A percentile compares a stretch with the other conserved stretches of the same genome.
Conservation (phyloP, 139 green algal genomes). For the Tetraselmis chui region DNA sequence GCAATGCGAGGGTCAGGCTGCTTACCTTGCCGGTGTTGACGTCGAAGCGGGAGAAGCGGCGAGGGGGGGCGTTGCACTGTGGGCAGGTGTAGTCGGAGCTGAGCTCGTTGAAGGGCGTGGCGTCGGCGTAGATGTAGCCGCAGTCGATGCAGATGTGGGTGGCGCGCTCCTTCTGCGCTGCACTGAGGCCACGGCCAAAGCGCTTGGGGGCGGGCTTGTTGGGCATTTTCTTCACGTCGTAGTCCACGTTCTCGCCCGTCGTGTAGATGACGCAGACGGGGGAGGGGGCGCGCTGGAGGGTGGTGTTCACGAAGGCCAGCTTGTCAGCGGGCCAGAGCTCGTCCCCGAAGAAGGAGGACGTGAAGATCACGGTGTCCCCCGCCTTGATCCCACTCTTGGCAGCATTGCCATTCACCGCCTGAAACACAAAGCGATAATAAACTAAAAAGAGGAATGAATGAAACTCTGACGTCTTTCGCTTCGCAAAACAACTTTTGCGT, state of each 20-base stretch:
- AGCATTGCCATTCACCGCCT: slow-evolving; percentile 75
- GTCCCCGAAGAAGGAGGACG: slow-evolving; percentile 92
- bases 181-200: slow-evolving; percentile 87
- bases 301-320: slow-evolving; percentile 41
- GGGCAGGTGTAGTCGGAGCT: slow-evolving; percentile 59
- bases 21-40: slow-evolving; percentile 60
- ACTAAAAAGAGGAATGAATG: not conserved
- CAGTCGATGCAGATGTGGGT: slow-evolving; percentile 96
- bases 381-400: slow-evolving; percentile 62
- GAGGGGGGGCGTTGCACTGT: slow-evolving; percentile 88
- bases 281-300: slow-evolving; percentile 40
- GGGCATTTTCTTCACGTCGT: slow-evolving; percentile 88
- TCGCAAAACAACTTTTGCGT: not conserved
- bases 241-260: slow-evolving; percentile 72
- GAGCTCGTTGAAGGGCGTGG: slow-evolving; percentile 50
- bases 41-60: slow-evolving; percentile 88
- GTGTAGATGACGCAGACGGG: slow-evolving; percentile 58
- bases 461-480: not conserved
- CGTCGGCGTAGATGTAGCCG: slow-evolving; percentile 81
- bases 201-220: slow-evolving; percentile 82
- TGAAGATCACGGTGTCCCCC: slow-evolving; percentile 77
- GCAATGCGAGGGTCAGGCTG: not conserved
- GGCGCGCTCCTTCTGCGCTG: slow-evolving; percentile 71
- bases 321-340: slow-evolving; percentile 93
- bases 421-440: not conserved